These are phyloP conservation scores for Mycena amicta DNA, from an alignment of 768 basidiomycete genomes.

Conservation along the genomic window DNA sequence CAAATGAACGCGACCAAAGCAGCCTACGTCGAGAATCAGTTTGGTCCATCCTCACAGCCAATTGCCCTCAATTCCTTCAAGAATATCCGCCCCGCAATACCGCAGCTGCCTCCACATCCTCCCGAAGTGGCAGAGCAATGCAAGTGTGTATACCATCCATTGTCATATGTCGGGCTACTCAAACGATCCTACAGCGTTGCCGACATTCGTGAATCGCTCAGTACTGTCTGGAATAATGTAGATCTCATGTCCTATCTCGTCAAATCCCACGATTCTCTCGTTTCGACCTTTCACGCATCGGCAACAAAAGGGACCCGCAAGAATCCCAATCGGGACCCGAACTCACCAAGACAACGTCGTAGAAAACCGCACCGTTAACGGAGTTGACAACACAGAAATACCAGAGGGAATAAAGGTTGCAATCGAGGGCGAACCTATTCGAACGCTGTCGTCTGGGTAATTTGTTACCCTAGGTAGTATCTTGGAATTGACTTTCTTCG, in stretches of 20 bases:
- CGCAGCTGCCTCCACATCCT: constrained; percentile 6
- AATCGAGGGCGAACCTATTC: no score
- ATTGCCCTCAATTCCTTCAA: constrained; percentile 52
- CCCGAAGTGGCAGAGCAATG: constrained; percentile 34
- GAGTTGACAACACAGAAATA: no score
- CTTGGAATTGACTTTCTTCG: no score
- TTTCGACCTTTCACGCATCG: constrained; percentile 26
- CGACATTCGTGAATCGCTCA: constrained; percentile 23
- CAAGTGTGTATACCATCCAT: constrained; percentile 28
- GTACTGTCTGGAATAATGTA: constrained; percentile 5
- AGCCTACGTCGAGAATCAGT: constrained; percentile 48
- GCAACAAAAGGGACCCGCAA: constrained; percentile 28
- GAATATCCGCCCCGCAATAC: constrained; percentile 9
- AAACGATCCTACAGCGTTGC: constrained; percentile 17
- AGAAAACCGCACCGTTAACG: no score
- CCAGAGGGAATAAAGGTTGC: no score
- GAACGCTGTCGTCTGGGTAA: no score
- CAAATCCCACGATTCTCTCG: constrained; percentile 13
- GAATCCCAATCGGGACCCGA: no score
- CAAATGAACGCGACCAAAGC: constrained; percentile 24
- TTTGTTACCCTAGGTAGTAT: no score
- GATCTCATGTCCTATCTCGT: constrained; percentile 14
- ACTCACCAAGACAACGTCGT: no score
- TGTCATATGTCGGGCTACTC: neutral
- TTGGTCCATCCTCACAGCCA: constrained; percentile 65